These are phyloP conservation scores for Tolypocladium album DNA, from an alignment of 2,329 filamentous ascomycete genomes.

Conservation along the genomic window DNA sequence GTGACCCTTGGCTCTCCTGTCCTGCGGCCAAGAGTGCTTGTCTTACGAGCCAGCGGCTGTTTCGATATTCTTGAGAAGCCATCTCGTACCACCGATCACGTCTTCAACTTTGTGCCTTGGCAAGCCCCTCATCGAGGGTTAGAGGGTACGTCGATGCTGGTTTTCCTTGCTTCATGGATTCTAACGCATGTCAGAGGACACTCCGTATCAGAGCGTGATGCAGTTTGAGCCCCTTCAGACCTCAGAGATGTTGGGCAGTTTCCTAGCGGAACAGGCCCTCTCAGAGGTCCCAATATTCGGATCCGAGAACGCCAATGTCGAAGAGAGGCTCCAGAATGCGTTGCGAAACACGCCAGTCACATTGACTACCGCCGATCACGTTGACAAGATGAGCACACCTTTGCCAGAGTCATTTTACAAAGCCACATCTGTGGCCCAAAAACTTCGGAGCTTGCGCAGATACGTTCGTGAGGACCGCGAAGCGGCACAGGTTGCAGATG, in stretches of 20 bases:
- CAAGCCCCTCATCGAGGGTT: constrained; percentile 45
- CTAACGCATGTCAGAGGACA: constrained; percentile 28
- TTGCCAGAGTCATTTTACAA: constrained; percentile 31
- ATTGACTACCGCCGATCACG: constrained; percentile 23
- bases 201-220: constrained; percentile 44
- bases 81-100: constrained; percentile 43
- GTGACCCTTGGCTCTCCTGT: constrained; percentile 45
- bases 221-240: constrained; percentile 45
- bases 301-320: constrained; percentile 32
- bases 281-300: constrained; percentile 48
- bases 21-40: constrained; percentile 46
- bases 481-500: constrained; percentile 10
- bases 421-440: constrained; percentile 34
- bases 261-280: constrained; percentile 42
- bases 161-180: background rate
- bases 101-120: constrained; percentile 53
- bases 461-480: constrained; percentile 21
- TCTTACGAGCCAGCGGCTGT: constrained; percentile 47
- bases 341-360: constrained; percentile 23
- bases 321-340: constrained; percentile 28
- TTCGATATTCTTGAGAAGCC: constrained; percentile 55
- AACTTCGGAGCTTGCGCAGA: constrained; percentile 34
- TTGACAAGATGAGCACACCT: constrained; percentile 20
- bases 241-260: constrained; percentile 40
- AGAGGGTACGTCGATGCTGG: constrained; percentile 28